phyloP scores from a whole-genome alignment of 805 yeast genomes.

The Candida parachauliodes region DNA sequence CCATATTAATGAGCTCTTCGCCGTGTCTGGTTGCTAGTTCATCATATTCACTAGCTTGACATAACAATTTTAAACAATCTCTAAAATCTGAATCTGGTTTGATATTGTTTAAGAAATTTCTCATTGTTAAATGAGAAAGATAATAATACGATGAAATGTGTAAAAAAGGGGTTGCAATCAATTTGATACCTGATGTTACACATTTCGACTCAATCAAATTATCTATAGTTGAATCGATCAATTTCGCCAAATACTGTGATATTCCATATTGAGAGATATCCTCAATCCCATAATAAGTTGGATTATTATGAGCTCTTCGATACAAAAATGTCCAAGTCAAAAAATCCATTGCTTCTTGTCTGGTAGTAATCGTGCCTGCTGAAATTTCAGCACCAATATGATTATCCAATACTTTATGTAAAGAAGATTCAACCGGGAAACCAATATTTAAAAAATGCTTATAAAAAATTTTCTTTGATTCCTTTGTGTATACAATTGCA shows the following conservation, averaged over 20 bases:
- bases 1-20: slow-evolving; percentile 82
- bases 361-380: slow-evolving; percentile 58
- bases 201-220: slow-evolving; percentile 73
- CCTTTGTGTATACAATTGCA: slow-evolving; percentile 74
- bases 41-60: slow-evolving; percentile 75
- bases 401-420: slow-evolving; percentile 72
- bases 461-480: slow-evolving; percentile 69
- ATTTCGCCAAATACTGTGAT: slow-evolving; percentile 51
- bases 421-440: slow-evolving; percentile 77
- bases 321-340: slow-evolving; percentile 73
- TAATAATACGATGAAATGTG: slow-evolving; percentile 88
- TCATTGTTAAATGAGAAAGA: slow-evolving; percentile 83
- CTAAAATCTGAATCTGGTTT: slow-evolving; percentile 47
- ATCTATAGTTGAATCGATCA: slow-evolving; percentile 66
- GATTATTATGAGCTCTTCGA: slow-evolving; percentile 72
- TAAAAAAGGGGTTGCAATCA: slow-evolving; percentile 74
- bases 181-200: slow-evolving; percentile 49
- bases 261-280: slow-evolving; percentile 56
- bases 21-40: slow-evolving; percentile 90
- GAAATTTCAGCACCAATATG: slow-evolving; percentile 81
- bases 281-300: slow-evolving; percentile 71
- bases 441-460: slow-evolving; percentile 77
- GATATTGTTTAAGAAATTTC: slow-evolving; percentile 59
- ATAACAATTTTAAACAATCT: slow-evolving; percentile 56
- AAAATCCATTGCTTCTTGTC: slow-evolving; percentile 72